Evolutionary conservation across 2,329 filamentous ascomycete species (phyloP), one percentile per base, ranked within the genome.

Genomic region (Dothideomycetes sp.): DNA sequence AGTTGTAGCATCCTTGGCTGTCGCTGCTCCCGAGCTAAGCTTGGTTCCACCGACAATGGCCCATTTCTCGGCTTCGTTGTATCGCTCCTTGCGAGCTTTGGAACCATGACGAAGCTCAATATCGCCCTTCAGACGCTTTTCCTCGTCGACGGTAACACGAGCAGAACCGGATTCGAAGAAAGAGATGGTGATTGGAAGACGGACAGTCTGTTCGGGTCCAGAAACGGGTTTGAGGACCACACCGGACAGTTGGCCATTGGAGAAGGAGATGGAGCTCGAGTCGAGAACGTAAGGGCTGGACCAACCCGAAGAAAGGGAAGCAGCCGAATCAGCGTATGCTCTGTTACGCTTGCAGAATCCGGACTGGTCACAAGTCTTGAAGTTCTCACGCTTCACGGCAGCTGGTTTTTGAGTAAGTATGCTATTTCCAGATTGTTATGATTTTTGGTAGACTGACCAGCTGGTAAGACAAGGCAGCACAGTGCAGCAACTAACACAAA

Each of bases 301-400:
- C 83, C 86, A 95, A 7, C 76, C 71, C 45, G 76, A 78, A 42
- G 76, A 65, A 4, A 27, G 11, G 29, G 76, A 67, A 32, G 75
- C 64, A 47, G 80, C 86, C 48, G 75, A 69, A 63, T 96, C 88
- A 58, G 91, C 91, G 59, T 84, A 88, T 27, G 77, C 83, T 60
- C 91, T 80, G 65, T 96, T 96, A 50, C 91, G 84, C 60, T 87
- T 91, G 67, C 91, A 98, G 69, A 98, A 98, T 54, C 91, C 91
- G 4, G 89, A 91, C 60, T 98, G 89, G 51, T 83, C 69, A 68
- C 91, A 98, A 54, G 83, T 94, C 60, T 96, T 98, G 73, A 96
- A 98, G 62, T 94, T 88, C 55, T 94, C 80, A 59, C 94, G 83
- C 67, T 98, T 98, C 38, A 98, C 91, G 54, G 76, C 72, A 49